phyloP scores from a whole-genome alignment of 2,329 filamentous ascomycete genomes.

The Aspergillus cejpii region DNA sequence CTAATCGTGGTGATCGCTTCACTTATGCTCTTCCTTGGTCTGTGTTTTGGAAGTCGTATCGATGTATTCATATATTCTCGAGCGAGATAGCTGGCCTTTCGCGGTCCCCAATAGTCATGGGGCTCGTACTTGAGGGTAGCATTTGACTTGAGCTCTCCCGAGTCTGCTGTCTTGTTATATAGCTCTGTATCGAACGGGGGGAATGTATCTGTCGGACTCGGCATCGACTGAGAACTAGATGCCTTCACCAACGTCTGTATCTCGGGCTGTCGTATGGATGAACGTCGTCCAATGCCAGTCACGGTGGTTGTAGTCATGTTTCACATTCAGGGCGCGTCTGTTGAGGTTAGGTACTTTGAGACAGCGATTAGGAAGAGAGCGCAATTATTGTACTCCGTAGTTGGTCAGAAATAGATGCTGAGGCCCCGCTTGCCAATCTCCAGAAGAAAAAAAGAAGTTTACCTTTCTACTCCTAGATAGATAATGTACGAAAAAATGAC shows the following conservation, averaged over 20 bases:
- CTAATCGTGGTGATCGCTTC: constrained; percentile 83
- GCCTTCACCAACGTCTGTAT: constrained; percentile 27
- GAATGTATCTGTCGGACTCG: constrained; percentile 39
- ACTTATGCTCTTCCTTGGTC: constrained; percentile 75
- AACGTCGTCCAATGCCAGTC: constrained; percentile 35
- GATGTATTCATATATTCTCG: constrained; percentile 38
- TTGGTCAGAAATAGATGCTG: no score
- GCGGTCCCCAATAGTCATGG: constrained; percentile 56
- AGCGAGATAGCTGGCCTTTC: constrained; percentile 47
- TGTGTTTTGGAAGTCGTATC: constrained; percentile 47
- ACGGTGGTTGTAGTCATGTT: constrained; percentile 39
- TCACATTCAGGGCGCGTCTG: constrained; percentile 1
- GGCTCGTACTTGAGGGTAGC: constrained; percentile 28
- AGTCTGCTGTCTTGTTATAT: constrained; percentile 24
- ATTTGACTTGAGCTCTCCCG: constrained; percentile 20
- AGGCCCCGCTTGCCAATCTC: no score
- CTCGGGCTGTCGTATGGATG: constrained; percentile 35
- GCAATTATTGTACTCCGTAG: background rate
- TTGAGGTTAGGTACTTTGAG: background rate
- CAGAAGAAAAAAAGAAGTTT: no score
- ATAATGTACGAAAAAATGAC: no score
- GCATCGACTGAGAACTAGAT: constrained; percentile 27
- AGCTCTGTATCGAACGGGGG: constrained; percentile 38
- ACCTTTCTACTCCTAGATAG: no score
- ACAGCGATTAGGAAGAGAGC: background rate